Conservation (phyloP, 768 basidiomycete species). For the Kwoniella bestiolae region DNA sequence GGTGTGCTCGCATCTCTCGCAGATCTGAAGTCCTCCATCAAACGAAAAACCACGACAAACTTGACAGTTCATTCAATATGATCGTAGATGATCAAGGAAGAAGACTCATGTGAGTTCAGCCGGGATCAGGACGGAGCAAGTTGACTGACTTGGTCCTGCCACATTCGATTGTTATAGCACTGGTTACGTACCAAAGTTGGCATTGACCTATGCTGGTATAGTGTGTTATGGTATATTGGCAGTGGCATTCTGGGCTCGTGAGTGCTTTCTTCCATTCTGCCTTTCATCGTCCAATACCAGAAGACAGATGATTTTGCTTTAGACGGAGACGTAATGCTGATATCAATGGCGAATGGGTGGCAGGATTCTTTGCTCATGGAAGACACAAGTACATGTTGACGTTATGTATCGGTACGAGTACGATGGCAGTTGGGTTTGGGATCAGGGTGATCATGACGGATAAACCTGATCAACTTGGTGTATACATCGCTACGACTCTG, state of each 20-base stretch:
- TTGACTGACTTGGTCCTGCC: not conserved
- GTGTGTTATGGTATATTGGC: slow-evolving; percentile 7
- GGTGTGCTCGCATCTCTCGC: no score
- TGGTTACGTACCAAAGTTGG: slow-evolving; percentile 10
- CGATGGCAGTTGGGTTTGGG: slow-evolving; percentile 28
- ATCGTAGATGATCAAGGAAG: slow-evolving; percentile 1
- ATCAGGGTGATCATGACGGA: slow-evolving; percentile 22
- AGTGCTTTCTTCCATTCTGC: slow-evolving; percentile 2
- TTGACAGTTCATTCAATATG: not conserved
- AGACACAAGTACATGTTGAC: slow-evolving; percentile 30
- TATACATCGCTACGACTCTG: slow-evolving; percentile 36
- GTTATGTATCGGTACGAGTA: slow-evolving; percentile 17
- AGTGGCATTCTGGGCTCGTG: slow-evolving; percentile 17
- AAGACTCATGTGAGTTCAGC: slow-evolving; percentile 2
- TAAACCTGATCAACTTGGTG: slow-evolving; percentile 17
- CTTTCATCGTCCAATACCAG: no score
- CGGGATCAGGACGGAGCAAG: not conserved
- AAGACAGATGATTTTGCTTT: no score
- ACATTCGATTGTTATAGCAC: slow-evolving; percentile 4
- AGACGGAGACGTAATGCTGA: no score
- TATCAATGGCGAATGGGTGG: no score
- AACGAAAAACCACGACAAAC: not conserved
- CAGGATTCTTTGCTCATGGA: slow-evolving; percentile 25
- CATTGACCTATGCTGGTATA: slow-evolving; percentile 3
- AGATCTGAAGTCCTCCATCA: not conserved